phyloP scores from a whole-genome alignment of 1,284 basidiomycete genomes.

The Exsudoporus floridanus region DNA sequence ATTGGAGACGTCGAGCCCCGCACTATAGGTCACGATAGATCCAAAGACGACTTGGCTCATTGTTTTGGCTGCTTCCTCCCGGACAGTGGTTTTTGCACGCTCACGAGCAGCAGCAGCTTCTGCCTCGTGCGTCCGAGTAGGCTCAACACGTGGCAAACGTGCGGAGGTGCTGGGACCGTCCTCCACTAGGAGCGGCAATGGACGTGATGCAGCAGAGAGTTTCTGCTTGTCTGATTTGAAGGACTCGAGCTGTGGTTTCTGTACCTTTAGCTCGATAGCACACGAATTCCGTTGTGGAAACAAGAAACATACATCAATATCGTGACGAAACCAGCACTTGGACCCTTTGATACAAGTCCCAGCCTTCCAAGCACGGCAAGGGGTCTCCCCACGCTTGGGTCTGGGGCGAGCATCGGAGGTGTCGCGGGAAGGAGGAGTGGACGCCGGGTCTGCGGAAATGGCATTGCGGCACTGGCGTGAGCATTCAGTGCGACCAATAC shows the following conservation, averaged over 20 bases:
- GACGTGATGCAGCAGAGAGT: not conserved
- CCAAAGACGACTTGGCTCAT: conserved; percentile 44
- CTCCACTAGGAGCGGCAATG: not conserved
- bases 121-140: not conserved
- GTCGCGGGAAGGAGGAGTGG: not conserved
- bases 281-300: not conserved
- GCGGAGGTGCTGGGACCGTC: not conserved
- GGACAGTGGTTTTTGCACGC: conserved; percentile 8
- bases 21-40: conserved; percentile 48
- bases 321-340: conserved; percentile 27
- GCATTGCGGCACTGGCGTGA: not conserved
- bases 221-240: conserved; percentile 1
- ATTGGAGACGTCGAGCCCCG: conserved; percentile 44
- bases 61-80: conserved; percentile 41
- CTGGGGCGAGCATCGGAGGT: conserved; percentile 19
- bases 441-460: not conserved
- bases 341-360: conserved; percentile 32
- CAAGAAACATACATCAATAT: conserved; percentile 26
- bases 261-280: not conserved
- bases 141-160: not conserved
- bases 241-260: conserved; percentile 2
- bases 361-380: conserved; percentile 34
- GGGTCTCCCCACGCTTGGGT: conserved; percentile 20
- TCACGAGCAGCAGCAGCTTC: conserved; percentile 17
- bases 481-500: not conserved